Base-by-base conservation (phyloP, 1,284 basidiomycete species). In the Caloboletus inedulis region DNA sequence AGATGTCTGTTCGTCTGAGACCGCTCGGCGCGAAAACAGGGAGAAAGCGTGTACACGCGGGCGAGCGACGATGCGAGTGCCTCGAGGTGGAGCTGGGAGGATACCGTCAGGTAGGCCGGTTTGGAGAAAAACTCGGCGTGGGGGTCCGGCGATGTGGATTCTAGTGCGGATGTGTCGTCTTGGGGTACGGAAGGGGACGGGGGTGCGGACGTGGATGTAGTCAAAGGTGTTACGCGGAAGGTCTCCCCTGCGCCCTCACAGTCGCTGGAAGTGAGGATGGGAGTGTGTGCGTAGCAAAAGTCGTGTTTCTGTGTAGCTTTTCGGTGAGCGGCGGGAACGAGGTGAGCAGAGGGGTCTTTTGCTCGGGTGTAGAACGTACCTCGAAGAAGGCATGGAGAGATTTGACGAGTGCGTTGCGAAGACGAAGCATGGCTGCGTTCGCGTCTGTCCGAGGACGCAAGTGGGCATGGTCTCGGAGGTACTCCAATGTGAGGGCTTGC, bases 191-290 rank as follows among this genome's bases (percentile, higher is more conserved):
- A 18, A 9, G 47, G 19, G 35, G 57, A 53, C 18, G 54, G 66
- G 40, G 62, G 61, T 23, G 62, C 5, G 35, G 57, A 53, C 18
- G 54, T 66, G 40, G 62, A 62, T 23, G 62, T 23, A 23, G 23
- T 3, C 23, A 5, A 49, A 16, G 74, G 62, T 49, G 76, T 72
- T 34, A 98, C 76, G 13, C 81, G 80, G 69, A 99, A 99, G 1
- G 91, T 85, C 71, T 98, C 94, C 18, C 97, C 96, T 4, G 91
- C 95, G n/a, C 96, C 97, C 75, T 99, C 96, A 59, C 94, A 96
- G 70, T 99, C 97, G 58, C 85, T 93, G 8, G 85, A 82, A 0
- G 96, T 98, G 35, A 98, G 74, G 40, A 98, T 78, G 1, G 97
- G 96, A 0, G 94, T 89, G 60, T 96, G 87, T 16, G 84, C 78